Evolutionary conservation across 176 grass and related monocot species (phyloP), one percentile per base, ranked within the genome.

Genomic region (Areca catechu): DNA sequence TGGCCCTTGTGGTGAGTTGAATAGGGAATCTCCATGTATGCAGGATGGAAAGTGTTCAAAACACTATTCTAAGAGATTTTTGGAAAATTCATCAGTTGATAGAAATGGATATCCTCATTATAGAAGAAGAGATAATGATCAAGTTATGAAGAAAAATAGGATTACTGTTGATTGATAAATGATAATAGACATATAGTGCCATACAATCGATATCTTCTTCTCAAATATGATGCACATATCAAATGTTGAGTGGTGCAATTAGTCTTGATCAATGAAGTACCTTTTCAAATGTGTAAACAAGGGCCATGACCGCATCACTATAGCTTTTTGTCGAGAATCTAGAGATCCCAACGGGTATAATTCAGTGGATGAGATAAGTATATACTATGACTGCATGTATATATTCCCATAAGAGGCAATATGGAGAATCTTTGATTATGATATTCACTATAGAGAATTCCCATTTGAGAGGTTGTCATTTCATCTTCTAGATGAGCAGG

Each of bases 191-290:
- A 48, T 58, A 43, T 71, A 0, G 69, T 71, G 0, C 70, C 49
- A 0, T 4, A 63, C 18, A 73, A 55, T 19, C 1, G 5, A 3
- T 14, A 0, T 1, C 19, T 73, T 1, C 24, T 73, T 0, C 34
- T 54, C 2, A 55, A 63, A 1, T 73, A 56, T 0, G 9, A 55
- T 3, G 50, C 28, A 0, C 58, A 63, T 3, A 73, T 73, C 0
- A 63, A 63, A 73, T 24, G 24, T 73, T 1, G 58, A 73, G 24
- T 54, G 10, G 17, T 73, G 58, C 18, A 63, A 55, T 34, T 24
- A 73, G 17, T 43, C 17, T 0, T 4, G 59, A 5, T 28, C 50
- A 1, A 37, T 55, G 0, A 73, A 63, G 7, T 73, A 54, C 5
- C 10, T 73, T 2, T 73, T 73, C 14, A 61, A 62, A 3, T 73